Evolutionary conservation across 192 early-diverging fungal species (phyloP).

Genomic region (Entomortierella chlamydospora): DNA sequence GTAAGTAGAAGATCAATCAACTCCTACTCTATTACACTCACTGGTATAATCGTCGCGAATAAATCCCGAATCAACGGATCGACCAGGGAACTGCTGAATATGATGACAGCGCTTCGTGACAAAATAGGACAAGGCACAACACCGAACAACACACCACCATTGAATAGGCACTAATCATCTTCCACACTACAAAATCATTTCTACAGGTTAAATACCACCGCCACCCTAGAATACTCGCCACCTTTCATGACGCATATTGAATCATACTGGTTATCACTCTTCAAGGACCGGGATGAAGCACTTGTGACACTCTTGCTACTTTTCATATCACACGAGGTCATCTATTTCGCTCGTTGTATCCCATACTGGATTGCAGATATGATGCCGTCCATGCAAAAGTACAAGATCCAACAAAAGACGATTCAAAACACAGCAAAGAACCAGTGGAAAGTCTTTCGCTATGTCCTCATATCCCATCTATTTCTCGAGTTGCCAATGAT

Average conservation of each 20-base stretch:
- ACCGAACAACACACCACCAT: background rate
- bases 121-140: background rate
- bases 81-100: no score
- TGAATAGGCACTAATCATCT: no score
- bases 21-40: background rate
- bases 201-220: conserved; percentile 23
- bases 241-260: conserved; percentile 71
- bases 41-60: no score
- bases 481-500: conserved; percentile 89
- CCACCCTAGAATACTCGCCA: conserved; percentile 59
- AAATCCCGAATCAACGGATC: no score
- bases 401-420: conserved; percentile 87
- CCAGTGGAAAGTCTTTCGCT: conserved; percentile 78
- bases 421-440: conserved; percentile 71
- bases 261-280: conserved; percentile 69
- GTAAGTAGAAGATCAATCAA: conserved; percentile 62
- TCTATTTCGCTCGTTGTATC: conserved; percentile 91
- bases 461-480: conserved; percentile 82
- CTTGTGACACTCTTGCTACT: conserved; percentile 77
- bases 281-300: conserved; percentile 73
- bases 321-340: conserved; percentile 89
- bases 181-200: no score
- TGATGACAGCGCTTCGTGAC: no score
- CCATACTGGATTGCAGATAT: conserved; percentile 86
- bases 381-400: conserved; percentile 86